These are phyloP conservation scores for Emergomyces africanus DNA, from an alignment of 2,329 filamentous ascomycete genomes.

Conservation along the genomic window DNA sequence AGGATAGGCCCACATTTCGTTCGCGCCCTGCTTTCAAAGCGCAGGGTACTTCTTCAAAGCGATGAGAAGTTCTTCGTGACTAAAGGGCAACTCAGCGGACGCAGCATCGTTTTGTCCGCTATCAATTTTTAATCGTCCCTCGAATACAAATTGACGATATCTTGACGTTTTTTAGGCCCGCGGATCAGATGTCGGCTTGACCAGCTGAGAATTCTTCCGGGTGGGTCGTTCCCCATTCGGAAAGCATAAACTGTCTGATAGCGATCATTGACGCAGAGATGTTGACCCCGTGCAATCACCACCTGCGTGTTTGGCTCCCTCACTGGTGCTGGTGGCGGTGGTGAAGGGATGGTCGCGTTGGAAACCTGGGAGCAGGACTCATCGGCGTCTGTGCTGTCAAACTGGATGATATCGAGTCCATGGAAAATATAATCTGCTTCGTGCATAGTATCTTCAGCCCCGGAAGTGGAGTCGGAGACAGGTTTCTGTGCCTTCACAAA, in stretches of 20 bases:
- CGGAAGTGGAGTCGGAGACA: background rate
- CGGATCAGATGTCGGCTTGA: conserved; percentile 33
- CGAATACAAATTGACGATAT: conserved; percentile 30
- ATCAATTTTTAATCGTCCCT: background rate
- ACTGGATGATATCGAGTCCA: conserved; percentile 27
- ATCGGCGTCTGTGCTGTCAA: conserved; percentile 1
- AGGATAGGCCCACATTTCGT: too few relatives aligned
- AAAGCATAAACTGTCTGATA: conserved; percentile 35
- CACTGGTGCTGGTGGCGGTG: background rate
- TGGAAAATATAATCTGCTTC: conserved; percentile 34
- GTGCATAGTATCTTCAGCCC: conserved; percentile 13
- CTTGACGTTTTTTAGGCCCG: conserved; percentile 34
- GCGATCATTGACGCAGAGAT: conserved; percentile 35
- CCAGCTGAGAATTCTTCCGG: conserved; percentile 27
- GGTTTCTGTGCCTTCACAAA: conserved; percentile 27
- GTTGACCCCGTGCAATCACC: conserved; percentile 27
- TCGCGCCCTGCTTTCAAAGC: too few relatives aligned
- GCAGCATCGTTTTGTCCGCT: too few relatives aligned
- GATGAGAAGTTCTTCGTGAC: too few relatives aligned
- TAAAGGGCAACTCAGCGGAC: too few relatives aligned
- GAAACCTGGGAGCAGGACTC: conserved; percentile 7
- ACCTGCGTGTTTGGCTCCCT: conserved; percentile 15
- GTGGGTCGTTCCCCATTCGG: conserved; percentile 18
- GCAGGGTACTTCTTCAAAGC: too few relatives aligned
- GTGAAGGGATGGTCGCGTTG: conserved; percentile 14